These are phyloP conservation scores for Penicillium nucicola DNA, from an alignment of 495 filamentous ascomycete species.

Conservation along the genomic window DNA sequence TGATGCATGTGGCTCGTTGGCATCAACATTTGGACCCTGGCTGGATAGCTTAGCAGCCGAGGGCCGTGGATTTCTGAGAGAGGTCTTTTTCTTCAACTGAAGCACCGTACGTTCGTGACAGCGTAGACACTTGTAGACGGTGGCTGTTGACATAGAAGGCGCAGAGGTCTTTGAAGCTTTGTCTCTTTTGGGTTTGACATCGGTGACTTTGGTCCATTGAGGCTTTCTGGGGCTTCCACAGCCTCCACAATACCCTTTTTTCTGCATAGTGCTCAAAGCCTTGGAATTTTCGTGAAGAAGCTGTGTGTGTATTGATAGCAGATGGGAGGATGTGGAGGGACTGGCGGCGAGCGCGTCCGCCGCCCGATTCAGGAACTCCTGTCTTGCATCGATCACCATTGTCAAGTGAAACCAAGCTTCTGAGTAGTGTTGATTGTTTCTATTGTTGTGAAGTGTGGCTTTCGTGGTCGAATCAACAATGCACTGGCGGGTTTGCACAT, in stretches of 20 bases:
- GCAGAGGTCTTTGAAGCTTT: constrained; percentile 7
- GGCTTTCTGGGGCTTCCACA: constrained; percentile 49
- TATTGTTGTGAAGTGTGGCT: background rate
- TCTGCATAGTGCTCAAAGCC: constrained; percentile 34
- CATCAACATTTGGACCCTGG: constrained; percentile 3
- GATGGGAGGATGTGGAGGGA: constrained; percentile 48
- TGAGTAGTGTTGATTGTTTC: background rate
- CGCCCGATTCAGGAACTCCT: constrained; percentile 42
- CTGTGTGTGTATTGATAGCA: constrained; percentile 41
- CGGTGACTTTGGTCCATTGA: constrained; percentile 37
- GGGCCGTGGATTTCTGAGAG: background rate
- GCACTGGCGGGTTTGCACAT: background rate
- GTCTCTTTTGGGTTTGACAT: constrained; percentile 24
- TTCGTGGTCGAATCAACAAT: no score
- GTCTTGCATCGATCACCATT: constrained; percentile 32
- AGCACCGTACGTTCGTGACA: constrained; percentile 35
- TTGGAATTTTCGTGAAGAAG: constrained; percentile 39
- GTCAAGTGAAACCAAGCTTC: background rate
- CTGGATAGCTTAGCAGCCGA: constrained; percentile 5
- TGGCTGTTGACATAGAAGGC: constrained; percentile 17
- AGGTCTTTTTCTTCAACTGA: constrained; percentile 10
- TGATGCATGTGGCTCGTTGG: background rate
- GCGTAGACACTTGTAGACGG: constrained; percentile 37
- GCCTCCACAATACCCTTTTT: constrained; percentile 44
- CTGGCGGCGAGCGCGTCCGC: constrained; percentile 39